phyloP scores from a whole-genome alignment of 345 rosid genomes.

The Citrus australasica region DNA sequence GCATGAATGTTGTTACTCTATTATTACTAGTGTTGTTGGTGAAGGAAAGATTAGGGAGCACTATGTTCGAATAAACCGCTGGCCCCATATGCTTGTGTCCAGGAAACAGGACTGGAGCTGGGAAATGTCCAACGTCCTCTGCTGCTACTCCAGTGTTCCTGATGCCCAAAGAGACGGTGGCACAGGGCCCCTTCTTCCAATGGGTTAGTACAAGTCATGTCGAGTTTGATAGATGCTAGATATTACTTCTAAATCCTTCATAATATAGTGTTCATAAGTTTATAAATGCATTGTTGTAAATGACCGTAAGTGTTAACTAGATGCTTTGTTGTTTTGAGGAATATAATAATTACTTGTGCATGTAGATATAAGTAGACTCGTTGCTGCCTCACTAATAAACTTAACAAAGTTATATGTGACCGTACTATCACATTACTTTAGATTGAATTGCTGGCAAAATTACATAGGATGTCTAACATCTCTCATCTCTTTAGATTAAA shows the following conservation, averaged over 20 bases:
- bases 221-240: background rate
- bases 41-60: slow-evolving; percentile 50
- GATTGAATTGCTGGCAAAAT: too few relatives aligned
- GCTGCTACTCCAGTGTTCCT: slow-evolving; percentile 48
- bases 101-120: slow-evolving; percentile 71
- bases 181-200: slow-evolving; percentile 38
- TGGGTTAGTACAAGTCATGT: slow-evolving; percentile 3
- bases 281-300: background rate
- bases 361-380: background rate
- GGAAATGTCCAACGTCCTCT: slow-evolving; percentile 52
- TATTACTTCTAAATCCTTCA: background rate
- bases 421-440: too few relatives aligned
- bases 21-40: slow-evolving; percentile 40
- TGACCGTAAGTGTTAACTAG: background rate
- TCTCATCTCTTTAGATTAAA: too few relatives aligned
- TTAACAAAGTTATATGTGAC: too few relatives aligned
- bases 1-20: slow-evolving; percentile 52
- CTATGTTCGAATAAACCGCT: slow-evolving; percentile 57
- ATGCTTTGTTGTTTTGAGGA: background rate
- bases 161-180: slow-evolving; percentile 45
- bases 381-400: background rate
- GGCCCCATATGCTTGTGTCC: slow-evolving; percentile 37
- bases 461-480: too few relatives aligned
- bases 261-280: background rate
- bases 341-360: background rate